Conservation (phyloP, 1,139 yeast species). For the Meyerozyma carpophila region DNA sequence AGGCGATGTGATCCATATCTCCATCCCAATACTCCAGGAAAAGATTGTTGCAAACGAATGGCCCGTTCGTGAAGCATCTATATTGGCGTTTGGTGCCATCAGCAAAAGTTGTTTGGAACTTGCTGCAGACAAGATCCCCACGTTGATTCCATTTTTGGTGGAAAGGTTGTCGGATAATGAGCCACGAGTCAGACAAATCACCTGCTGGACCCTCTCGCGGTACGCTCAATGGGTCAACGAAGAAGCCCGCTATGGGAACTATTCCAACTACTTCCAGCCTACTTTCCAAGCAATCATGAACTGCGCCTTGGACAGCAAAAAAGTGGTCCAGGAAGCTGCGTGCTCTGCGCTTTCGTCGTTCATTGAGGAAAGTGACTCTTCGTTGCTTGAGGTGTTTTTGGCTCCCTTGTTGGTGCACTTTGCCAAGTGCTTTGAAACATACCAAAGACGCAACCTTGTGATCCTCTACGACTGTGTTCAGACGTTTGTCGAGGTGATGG, state of each 20-base stretch:
- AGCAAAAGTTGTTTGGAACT: conserved; percentile 81
- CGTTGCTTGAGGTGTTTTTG: conserved; percentile 46
- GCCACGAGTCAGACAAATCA: conserved; percentile 84
- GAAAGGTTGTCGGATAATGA: conserved; percentile 71
- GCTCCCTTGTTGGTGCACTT: conserved; percentile 63
- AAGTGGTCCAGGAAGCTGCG: conserved; percentile 92
- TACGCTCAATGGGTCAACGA: conserved; percentile 76
- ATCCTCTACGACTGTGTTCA: conserved; percentile 89
- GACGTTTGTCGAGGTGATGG: conserved; percentile 77
- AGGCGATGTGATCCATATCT: conserved; percentile 55
- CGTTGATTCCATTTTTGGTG: conserved; percentile 78
- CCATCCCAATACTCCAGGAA: conserved; percentile 73
- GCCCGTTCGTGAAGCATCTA: conserved; percentile 91
- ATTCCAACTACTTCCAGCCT: conserved; percentile 66
- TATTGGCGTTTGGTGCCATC: conserved; percentile 91
- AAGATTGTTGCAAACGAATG: conserved; percentile 67
- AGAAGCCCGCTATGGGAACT: conserved; percentile 60
- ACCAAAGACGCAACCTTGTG: conserved; percentile 77
- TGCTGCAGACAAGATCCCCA: conserved; percentile 69
- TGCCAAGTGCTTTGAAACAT: conserved; percentile 65
- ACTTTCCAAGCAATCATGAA: conserved; percentile 70
- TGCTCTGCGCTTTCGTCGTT: conserved; percentile 82
- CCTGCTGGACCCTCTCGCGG: conserved; percentile 93
- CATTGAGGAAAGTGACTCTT: conserved; percentile 69
- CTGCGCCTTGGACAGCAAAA: conserved; percentile 76